Conservation (phyloP, 495 filamentous ascomycete genomes). For the Daldinia loculata region DNA sequence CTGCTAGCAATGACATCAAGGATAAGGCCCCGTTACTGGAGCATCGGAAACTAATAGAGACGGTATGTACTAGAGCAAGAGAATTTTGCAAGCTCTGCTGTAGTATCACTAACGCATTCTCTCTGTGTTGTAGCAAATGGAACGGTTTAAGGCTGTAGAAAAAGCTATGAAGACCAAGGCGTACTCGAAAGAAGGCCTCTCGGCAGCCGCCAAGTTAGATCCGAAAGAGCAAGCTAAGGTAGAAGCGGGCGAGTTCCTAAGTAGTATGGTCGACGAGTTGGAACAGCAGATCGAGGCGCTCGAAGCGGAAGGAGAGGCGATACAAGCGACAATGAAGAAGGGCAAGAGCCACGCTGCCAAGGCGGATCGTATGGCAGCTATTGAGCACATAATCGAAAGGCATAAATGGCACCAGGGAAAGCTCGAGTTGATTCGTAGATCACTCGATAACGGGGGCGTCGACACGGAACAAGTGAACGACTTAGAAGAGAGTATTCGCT, state of each 20-base stretch:
- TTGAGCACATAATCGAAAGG: constrained; percentile 82
- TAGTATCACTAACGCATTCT: constrained; percentile 27
- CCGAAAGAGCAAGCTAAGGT: constrained; percentile 93
- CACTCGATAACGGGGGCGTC: constrained; percentile 90
- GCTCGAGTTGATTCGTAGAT: constrained; percentile 87
- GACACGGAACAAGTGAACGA: constrained; percentile 85
- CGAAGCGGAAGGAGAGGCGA: constrained; percentile 87
- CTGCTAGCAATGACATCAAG: constrained; percentile 96
- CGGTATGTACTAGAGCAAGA: constrained; percentile 63
- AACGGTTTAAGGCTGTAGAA: constrained; percentile 99
- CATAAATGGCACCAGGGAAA: constrained; percentile 97
- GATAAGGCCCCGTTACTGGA: constrained; percentile 95
- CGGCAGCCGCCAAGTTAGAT: constrained; percentile 88
- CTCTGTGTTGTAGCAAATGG: constrained; percentile 82
- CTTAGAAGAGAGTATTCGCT: constrained; percentile 88
- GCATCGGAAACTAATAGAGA: constrained; percentile 93
- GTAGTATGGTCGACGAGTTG: constrained; percentile 88
- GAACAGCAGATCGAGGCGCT: constrained; percentile 90
- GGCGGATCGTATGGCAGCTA: constrained; percentile 85
- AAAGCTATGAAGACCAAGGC: constrained; percentile 99
- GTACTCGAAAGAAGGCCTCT: constrained; percentile 96
- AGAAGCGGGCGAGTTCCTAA: constrained; percentile 84
- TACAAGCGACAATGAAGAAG: constrained; percentile 92
- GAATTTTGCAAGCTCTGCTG: constrained; percentile 12
- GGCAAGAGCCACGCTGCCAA: constrained; percentile 85